Evolutionary conservation across 2,329 filamentous ascomycete species (phyloP).

Genomic region (Cylindrodendrum hubeiense): DNA sequence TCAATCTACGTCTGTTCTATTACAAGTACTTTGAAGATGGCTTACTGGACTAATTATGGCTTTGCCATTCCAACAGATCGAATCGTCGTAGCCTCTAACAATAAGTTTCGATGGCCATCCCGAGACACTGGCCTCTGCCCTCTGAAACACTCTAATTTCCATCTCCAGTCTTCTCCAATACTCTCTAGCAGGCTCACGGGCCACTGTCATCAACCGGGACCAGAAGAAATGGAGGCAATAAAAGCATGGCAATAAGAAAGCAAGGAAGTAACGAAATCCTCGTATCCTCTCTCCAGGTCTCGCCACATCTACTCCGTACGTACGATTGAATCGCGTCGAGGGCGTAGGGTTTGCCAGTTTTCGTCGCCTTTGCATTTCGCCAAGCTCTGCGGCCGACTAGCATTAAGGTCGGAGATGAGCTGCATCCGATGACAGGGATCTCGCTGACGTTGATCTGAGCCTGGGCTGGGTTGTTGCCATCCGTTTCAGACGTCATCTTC

Average conservation of each 20-base stretch:
- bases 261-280: neutral
- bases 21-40: slow-evolving; percentile 4
- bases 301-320: slow-evolving; percentile 9
- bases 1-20: slow-evolving; percentile 3
- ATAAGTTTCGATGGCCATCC: neutral
- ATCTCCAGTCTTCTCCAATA: slow-evolving; percentile 4
- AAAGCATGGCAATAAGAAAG: slow-evolving; percentile 7
- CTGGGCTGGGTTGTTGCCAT: slow-evolving; percentile 37
- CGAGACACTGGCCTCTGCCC: slow-evolving; percentile 14
- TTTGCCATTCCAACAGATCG: neutral
- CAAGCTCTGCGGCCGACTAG: slow-evolving; percentile 26
- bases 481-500: slow-evolving; percentile 45
- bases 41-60: neutral
- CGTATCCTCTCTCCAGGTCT: slow-evolving; percentile 6
- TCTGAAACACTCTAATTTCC: slow-evolving; percentile 44
- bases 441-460: slow-evolving; percentile 45
- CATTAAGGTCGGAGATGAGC: slow-evolving; percentile 46
- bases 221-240: slow-evolving; percentile 3
- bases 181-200: slow-evolving; percentile 7
- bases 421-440: slow-evolving; percentile 42
- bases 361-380: slow-evolving; percentile 5
- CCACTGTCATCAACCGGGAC: slow-evolving; percentile 9
- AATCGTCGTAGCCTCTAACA: neutral
- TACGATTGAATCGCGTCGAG: neutral
- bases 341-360: slow-evolving; percentile 2